Evolutionary conservation across 129 eudicot species (phyloP).

Genomic region (Pittosporum tobira): DNA sequence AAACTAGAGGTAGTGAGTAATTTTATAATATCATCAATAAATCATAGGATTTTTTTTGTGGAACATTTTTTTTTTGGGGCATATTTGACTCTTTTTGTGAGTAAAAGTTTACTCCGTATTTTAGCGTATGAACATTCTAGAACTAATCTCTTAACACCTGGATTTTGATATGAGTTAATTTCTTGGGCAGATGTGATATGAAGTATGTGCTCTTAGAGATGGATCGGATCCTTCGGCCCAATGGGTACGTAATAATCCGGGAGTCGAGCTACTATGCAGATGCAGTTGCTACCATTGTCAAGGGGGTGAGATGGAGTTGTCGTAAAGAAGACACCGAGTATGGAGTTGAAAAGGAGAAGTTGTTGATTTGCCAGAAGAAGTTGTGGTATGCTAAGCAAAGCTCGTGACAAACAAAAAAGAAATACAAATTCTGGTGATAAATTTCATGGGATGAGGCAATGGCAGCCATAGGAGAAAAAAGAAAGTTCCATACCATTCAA

Average conservation of each 20-base stretch:
- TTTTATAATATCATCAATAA: no score
- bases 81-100: no score
- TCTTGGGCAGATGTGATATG: slow-evolving; percentile 49
- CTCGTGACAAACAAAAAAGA: slow-evolving; percentile 18
- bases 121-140: background rate
- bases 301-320: slow-evolving; percentile 61
- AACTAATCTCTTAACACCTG: background rate
- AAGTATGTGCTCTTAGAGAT: slow-evolving; percentile 57
- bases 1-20: no score
- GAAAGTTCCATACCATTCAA: slow-evolving; percentile 9
- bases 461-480: slow-evolving; percentile 1
- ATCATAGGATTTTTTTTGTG: no score
- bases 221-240: slow-evolving; percentile 59
- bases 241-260: slow-evolving; percentile 49
- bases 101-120: no score
- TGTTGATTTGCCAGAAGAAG: slow-evolving; percentile 57
- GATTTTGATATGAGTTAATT: background rate
- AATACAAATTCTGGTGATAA: slow-evolving; percentile 2
- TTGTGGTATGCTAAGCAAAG: slow-evolving; percentile 52
- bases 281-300: slow-evolving; percentile 33
- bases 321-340: slow-evolving; percentile 50
- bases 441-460: background rate
- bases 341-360: slow-evolving; percentile 36
- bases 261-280: slow-evolving; percentile 43
- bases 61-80: no score